Base-by-base conservation (phyloP, 176 grass and related monocot species). In the Thinopyrum elongatum region DNA sequence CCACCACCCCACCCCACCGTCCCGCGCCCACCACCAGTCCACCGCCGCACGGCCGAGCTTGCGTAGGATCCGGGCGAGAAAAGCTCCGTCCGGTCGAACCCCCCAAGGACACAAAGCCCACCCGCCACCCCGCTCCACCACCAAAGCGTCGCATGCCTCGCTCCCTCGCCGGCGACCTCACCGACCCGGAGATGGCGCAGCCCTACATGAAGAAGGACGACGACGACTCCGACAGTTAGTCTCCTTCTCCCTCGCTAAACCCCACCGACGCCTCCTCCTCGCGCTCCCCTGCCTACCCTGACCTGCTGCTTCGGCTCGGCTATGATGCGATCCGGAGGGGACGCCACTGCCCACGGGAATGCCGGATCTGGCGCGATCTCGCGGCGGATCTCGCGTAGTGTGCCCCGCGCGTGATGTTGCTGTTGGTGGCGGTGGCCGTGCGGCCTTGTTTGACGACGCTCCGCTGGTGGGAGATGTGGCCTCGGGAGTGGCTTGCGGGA, bases 201-300 rank as follows among this genome's bases (percentile, higher is more conserved):
- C 88, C 88, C 58, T 90, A 90, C 86, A 86, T 90, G 83, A 95
- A 95, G 86, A 95, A 95, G 83, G 90, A 95, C 65, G 93, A 95
- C 79, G 93, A 95, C 76, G 90, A 95, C 47, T 84, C 80, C 27
- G 90, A 95, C 3, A 87, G 93, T 95, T 3, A 53, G 77, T 39
- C 27, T 0, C 27, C 58, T 33, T 65, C 73, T 22, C 55, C 55
- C 63, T 71, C 8, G 6, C 27, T 49, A 31, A 85, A 76, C 82
- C 82, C 83, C 73, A 35, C 28, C 61, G 11, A 1, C 41, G 16
- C 49, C 13, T 9, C 8, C 28, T 58, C 41, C n/a, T 11, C 29
- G 22, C n/a, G 31, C 53, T 30, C 49, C n/a, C 46, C 39, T 44
- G 8, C 70, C 65, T 58, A 9, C 33, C 62, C 14, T 47, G 10